Evolutionary conservation across 371 early-diverging fungal species (phyloP).

Genomic region (Mucor mucedo): DNA sequence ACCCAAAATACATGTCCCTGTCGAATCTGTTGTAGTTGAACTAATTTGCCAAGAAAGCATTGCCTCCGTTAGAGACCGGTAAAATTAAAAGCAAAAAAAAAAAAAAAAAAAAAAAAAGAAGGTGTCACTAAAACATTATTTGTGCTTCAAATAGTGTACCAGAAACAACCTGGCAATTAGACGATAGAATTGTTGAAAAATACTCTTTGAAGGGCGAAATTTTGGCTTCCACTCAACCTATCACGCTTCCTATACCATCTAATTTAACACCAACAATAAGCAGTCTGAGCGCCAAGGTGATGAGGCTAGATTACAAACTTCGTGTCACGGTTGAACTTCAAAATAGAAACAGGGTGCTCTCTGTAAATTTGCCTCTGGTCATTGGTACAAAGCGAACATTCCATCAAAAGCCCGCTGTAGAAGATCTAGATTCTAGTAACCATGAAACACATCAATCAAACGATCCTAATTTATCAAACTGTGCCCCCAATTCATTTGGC

Average conservation of each 20-base stretch:
- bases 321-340: constrained; percentile 10
- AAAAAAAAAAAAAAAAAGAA: neutral
- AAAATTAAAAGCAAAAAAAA: neutral
- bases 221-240: neutral
- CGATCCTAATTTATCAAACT: no score
- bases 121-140: no score
- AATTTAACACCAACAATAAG: constrained; percentile 15
- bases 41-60: constrained; percentile 16
- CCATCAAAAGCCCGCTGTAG: no score
- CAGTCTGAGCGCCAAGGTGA: constrained; percentile 6
- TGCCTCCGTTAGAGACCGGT: constrained; percentile 15
- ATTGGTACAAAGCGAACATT: constrained; percentile 12
- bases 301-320: constrained; percentile 20
- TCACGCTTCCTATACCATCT: constrained; percentile 7
- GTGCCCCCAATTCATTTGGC: no score
- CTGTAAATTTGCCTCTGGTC: constrained; percentile 11
- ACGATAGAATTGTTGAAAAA: constrained; percentile 7
- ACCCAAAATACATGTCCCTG: constrained; percentile 3
- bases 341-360: constrained; percentile 9
- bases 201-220: neutral
- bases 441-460: no score
- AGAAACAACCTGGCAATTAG: constrained; percentile 17
- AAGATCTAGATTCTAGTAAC: no score
- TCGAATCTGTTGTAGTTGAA: neutral
- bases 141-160: constrained; percentile 4